Conservation (phyloP, 2,329 filamentous ascomycete species). For the Zalaria sp. region DNA sequence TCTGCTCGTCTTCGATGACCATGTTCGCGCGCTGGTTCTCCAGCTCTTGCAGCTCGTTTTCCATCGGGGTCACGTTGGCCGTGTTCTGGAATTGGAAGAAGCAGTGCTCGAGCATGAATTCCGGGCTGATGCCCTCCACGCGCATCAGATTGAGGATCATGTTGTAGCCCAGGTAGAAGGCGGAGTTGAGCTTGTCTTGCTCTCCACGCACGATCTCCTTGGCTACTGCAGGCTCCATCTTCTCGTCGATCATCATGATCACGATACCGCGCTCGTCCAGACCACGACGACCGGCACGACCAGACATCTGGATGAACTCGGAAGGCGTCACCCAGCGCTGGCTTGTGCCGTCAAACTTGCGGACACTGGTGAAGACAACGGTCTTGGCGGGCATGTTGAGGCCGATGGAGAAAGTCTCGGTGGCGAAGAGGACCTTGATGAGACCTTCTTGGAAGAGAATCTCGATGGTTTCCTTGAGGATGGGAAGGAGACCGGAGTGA, state of each 20-base stretch:
- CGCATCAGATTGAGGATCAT: slow-evolving; percentile 95
- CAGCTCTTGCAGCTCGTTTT: slow-evolving; percentile 67
- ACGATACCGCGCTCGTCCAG: slow-evolving; percentile 96
- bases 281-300: slow-evolving; percentile 88
- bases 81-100: slow-evolving; percentile 98
- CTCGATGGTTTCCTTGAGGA: slow-evolving; percentile 96
- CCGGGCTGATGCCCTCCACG: slow-evolving; percentile 97
- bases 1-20: slow-evolving; percentile 70
- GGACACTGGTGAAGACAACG: slow-evolving; percentile 94
- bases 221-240: slow-evolving; percentile 87
- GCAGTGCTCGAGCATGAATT: slow-evolving; percentile 96
- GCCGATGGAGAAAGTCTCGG: slow-evolving; percentile 96
- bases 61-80: slow-evolving; percentile 67
- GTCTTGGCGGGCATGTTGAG: slow-evolving; percentile 99
- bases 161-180: slow-evolving; percentile 96
- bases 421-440: slow-evolving; percentile 95
- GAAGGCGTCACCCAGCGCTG: slow-evolving; percentile 79
- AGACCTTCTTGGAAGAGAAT: slow-evolving; percentile 96
- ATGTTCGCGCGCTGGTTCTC: slow-evolving; percentile 62
- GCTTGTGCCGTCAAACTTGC: slow-evolving; percentile 79
- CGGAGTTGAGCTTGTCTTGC: slow-evolving; percentile 93
- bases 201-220: slow-evolving; percentile 93
- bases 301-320: slow-evolving; percentile 98
- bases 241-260: slow-evolving; percentile 98
- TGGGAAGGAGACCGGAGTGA: slow-evolving; percentile 87